These are phyloP conservation scores for Tylopilus subfusipes DNA, from an alignment of 768 basidiomycete species.

Conservation along the genomic window DNA sequence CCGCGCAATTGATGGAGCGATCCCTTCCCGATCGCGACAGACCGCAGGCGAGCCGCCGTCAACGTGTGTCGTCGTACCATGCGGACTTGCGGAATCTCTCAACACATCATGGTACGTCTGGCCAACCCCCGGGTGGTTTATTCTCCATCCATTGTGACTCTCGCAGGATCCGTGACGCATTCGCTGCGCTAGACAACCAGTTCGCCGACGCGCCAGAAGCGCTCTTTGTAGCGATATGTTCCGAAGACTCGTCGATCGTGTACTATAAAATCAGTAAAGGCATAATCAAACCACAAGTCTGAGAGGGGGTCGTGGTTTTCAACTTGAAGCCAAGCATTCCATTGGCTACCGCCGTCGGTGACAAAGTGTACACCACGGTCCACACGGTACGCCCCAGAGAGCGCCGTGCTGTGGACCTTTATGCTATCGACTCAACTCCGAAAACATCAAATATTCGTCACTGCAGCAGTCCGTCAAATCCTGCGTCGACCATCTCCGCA, in stretches of 20 bases:
- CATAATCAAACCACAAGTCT: constrained; percentile 70
- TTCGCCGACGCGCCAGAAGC: constrained; percentile 33
- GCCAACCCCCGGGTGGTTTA: too few species aligned
- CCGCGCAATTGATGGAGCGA: not conserved
- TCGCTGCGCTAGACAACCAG: constrained; percentile 40
- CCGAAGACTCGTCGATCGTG: constrained; percentile 77
- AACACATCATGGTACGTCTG: constrained; percentile 55
- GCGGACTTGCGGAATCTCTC: constrained; percentile 61
- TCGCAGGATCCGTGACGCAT: constrained; percentile 55
- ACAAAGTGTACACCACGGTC: not conserved
- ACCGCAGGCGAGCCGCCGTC: constrained; percentile 36
- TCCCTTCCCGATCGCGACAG: constrained; percentile 27
- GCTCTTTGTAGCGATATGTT: constrained; percentile 67
- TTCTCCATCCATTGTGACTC: not conserved
- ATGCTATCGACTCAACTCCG: not conserved
- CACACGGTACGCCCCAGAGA: not conserved
- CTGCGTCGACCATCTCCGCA: constrained; percentile 56
- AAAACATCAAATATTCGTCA: constrained; percentile 1
- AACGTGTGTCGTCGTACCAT: constrained; percentile 52
- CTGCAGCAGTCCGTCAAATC: constrained; percentile 32
- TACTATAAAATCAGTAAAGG: constrained; percentile 80
- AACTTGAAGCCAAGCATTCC: too few species aligned
- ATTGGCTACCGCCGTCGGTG: too few species aligned
- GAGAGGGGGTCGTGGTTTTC: not conserved
- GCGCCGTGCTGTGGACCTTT: not conserved